These are phyloP conservation scores for Leccinum aurantiacum DNA, from an alignment of 768 basidiomycete genomes.

Conservation along the genomic window DNA sequence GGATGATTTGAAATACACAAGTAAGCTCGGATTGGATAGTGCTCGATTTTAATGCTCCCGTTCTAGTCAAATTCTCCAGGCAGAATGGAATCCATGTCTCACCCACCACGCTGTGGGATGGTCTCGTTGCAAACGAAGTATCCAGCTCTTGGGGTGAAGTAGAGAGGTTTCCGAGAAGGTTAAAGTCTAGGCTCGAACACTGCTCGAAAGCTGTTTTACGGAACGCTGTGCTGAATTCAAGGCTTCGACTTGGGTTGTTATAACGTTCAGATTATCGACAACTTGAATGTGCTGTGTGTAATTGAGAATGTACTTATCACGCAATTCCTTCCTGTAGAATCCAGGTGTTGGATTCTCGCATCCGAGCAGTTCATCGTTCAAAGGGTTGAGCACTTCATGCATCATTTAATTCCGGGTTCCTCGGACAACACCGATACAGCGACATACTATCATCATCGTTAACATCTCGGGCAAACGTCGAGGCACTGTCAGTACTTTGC, in stretches of 20 bases:
- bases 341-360: too few species aligned
- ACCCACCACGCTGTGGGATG: slow-evolving; percentile 78
- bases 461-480: neutral
- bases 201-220: neutral
- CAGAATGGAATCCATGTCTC: slow-evolving; percentile 94
- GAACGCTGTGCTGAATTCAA: too few species aligned
- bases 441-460: neutral
- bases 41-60: neutral
- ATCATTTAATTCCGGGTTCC: too few species aligned
- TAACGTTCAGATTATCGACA: too few species aligned
- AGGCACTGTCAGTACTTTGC: neutral
- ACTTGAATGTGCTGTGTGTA: too few species aligned
- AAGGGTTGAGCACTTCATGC: too few species aligned
- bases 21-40: slow-evolving; percentile 43
- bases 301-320: too few species aligned
- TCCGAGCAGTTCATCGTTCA: too few species aligned
- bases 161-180: slow-evolving; percentile 45
- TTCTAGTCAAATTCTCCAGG: slow-evolving; percentile 80
- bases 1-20: slow-evolving; percentile 85
- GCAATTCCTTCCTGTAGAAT: too few species aligned
- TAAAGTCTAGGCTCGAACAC: slow-evolving; percentile 27
- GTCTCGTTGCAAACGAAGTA: slow-evolving; percentile 66
- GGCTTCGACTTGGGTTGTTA: too few species aligned
- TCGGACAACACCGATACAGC: too few species aligned
- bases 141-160: slow-evolving; percentile 30